Evolutionary conservation across 2,329 filamentous ascomycete species (phyloP).

Genomic region (Colletotrichum camelliae): DNA sequence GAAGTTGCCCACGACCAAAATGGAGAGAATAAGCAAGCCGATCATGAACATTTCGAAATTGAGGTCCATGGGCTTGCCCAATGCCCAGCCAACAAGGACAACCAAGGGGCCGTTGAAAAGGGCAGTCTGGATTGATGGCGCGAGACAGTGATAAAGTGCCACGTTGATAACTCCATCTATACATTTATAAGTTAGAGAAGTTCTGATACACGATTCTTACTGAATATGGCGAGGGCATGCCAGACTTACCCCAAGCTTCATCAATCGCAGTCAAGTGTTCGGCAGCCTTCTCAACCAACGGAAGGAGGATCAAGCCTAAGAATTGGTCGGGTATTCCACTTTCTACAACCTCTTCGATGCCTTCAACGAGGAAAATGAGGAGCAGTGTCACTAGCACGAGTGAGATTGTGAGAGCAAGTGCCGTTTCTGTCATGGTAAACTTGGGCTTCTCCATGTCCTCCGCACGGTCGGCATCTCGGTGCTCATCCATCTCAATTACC

Average conservation of each 20-base stretch:
- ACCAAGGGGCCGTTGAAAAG: constrained; percentile 77
- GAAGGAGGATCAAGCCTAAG: constrained; percentile 65
- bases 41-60: constrained; percentile 81
- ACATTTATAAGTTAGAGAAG: accelerated
- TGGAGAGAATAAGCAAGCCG: constrained; percentile 74
- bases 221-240: background rate
- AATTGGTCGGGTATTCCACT: constrained; percentile 37
- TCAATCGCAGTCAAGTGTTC: constrained; percentile 74
- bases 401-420: constrained; percentile 62
- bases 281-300: constrained; percentile 73
- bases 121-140: constrained; percentile 76
- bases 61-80: constrained; percentile 68
- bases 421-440: constrained; percentile 68
- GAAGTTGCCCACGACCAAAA: constrained; percentile 78
- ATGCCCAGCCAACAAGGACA: constrained; percentile 73
- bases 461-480: constrained; percentile 61
- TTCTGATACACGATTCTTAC: background rate
- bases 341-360: constrained; percentile 60
- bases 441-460: constrained; percentile 64
- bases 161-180: constrained; percentile 69
- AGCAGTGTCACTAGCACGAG: constrained; percentile 66
- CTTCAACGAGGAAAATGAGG: constrained; percentile 70
- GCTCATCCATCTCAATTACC: constrained; percentile 56
- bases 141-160: constrained; percentile 74
- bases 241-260: constrained; percentile 62